phyloP scores from a whole-genome alignment of 2,329 filamentous ascomycete species.

The Ceratocystis smalleyi region DNA sequence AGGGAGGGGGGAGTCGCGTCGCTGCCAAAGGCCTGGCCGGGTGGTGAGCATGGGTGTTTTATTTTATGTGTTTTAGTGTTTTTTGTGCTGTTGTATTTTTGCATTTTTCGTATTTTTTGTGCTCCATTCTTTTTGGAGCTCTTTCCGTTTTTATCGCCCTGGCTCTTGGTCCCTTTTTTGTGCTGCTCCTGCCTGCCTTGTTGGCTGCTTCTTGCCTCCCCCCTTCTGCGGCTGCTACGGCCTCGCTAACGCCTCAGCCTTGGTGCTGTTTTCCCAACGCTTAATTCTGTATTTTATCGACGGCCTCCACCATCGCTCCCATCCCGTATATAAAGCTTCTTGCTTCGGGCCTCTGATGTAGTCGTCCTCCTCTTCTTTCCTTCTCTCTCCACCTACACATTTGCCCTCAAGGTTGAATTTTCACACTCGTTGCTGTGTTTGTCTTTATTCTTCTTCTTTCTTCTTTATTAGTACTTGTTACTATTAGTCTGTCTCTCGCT shows the following conservation, averaged over 20 bases:
- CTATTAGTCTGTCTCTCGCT: slow-evolving; percentile 7
- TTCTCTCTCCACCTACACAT: neutral
- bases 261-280: neutral
- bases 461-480: slow-evolving; percentile 7
- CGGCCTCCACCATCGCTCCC: neutral
- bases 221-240: neutral
- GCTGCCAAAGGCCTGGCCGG: neutral
- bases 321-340: slow-evolving; percentile 2
- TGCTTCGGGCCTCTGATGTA: neutral
- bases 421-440: slow-evolving; percentile 6
- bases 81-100: neutral
- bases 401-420: slow-evolving; percentile 5
- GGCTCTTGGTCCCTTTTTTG: neutral
- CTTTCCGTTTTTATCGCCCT: neutral
- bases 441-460: neutral
- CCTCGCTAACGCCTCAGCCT: slow-evolving; percentile 5
- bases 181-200: neutral
- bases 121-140: neutral
- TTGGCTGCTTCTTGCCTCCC: neutral
- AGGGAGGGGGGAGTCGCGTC: neutral
- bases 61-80: neutral
- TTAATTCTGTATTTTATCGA: neutral
- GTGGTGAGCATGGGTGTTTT: neutral
- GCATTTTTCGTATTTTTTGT: neutral
- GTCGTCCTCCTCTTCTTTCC: neutral